Evolutionary conservation across 345 rosid genomes (phyloP).

Genomic region (Citrus reticulata): DNA sequence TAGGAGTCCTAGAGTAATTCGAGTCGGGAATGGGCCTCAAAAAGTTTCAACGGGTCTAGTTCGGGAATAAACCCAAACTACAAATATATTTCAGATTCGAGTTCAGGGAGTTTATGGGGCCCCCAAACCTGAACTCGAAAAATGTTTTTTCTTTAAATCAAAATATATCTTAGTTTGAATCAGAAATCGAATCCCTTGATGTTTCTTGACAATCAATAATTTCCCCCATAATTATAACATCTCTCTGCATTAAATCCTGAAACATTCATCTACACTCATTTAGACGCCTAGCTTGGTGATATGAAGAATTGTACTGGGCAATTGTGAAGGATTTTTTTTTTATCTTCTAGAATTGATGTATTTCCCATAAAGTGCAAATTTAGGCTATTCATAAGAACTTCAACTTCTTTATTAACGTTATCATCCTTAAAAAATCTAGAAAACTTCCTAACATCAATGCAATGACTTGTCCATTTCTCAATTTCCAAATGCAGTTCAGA

Average conservation of each 20-base stretch:
- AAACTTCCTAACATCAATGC: conserved; percentile 39
- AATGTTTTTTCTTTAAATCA: no score
- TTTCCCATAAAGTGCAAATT: not conserved
- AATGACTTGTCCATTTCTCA: conserved; percentile 30
- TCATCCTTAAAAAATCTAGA: conserved; percentile 38
- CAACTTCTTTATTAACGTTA: conserved; percentile 24
- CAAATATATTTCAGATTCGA: no score
- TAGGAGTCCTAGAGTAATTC: no score
- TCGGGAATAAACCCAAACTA: no score
- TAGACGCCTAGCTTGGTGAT: conserved; percentile 18
- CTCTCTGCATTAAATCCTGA: conserved; percentile 19
- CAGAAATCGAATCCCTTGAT: not conserved
- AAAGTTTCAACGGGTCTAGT: no score
- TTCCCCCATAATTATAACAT: conserved; percentile 8
- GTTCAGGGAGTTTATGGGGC: no score
- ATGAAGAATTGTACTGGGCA: conserved; percentile 47
- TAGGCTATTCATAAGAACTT: conserved; percentile 30
- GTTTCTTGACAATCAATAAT: not conserved
- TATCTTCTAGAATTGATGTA: not conserved
- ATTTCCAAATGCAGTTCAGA: conserved; percentile 34
- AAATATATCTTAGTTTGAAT: no score
- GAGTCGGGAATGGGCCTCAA: no score
- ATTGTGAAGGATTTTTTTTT: conserved; percentile 13
- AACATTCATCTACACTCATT: conserved; percentile 47
- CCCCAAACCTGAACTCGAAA: no score